These are phyloP conservation scores for Aspergillus caelatus DNA, from an alignment of 2,329 filamentous ascomycete species.

Conservation along the genomic window DNA sequence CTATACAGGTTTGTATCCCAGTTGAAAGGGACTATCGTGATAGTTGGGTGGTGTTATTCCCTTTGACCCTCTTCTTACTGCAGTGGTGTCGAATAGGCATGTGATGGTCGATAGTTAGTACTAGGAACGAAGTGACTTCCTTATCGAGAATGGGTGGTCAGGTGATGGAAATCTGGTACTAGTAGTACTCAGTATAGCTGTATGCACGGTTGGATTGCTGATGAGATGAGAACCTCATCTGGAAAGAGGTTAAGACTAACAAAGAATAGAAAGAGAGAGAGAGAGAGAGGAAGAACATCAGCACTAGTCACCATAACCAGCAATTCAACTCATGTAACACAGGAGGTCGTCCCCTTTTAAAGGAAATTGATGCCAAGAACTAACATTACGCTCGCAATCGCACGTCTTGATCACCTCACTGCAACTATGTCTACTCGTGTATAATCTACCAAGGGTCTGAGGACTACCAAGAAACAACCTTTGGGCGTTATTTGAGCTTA, in stretches of 20 bases:
- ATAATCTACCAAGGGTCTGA: constrained; percentile 13
- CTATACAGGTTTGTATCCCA: constrained; percentile 8
- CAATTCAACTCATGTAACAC: background rate
- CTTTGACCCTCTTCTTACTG: background rate
- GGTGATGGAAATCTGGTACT: background rate
- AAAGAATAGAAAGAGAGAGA: background rate
- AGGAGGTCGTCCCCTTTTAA: constrained; percentile 18
- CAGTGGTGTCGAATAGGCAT: background rate
- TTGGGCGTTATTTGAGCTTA: constrained; percentile 29
- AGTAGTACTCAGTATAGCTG: too few species aligned
- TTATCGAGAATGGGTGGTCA: background rate
- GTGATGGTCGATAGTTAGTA: background rate
- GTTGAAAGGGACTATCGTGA: constrained; percentile 4
- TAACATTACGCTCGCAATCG: constrained; percentile 35
- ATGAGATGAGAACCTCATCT: background rate
- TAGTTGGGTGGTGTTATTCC: background rate
- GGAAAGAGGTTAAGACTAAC: background rate
- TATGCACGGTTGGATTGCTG: background rate
- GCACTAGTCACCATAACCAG: background rate
- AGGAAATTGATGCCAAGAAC: constrained; percentile 23
- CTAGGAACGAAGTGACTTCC: background rate
- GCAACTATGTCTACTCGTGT: constrained; percentile 22
- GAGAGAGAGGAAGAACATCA: background rate
- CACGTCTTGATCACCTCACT: constrained; percentile 36
- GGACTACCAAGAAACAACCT: constrained; percentile 20